Evolutionary conservation across 306 rosid species (phyloP).

Genomic region (Prunus mongolica): DNA sequence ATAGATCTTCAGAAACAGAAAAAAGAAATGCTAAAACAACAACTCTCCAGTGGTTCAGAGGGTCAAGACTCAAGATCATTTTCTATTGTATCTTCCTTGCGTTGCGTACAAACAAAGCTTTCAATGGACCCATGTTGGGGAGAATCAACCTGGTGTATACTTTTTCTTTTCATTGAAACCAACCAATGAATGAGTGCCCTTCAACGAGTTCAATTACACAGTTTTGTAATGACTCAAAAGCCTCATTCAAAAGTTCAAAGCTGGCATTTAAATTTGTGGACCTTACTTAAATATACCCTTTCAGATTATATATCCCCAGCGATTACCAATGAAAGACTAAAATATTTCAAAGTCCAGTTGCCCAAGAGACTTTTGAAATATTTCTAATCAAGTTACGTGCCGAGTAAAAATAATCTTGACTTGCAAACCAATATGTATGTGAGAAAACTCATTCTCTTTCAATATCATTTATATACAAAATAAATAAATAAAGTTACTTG

Average conservation of each 20-base stretch:
- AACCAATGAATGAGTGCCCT: background rate
- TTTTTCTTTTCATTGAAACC: background rate
- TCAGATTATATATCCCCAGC: no score
- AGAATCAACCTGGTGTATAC: background rate
- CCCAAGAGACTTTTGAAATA: background rate
- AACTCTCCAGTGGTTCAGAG: background rate
- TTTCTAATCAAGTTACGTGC: no score
- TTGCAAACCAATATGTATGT: fast-evolving
- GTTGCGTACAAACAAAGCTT: slow-evolving; percentile 13
- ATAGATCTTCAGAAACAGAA: no score
- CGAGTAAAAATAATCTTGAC: fast-evolving
- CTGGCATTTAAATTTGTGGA: background rate
- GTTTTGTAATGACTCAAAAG: background rate
- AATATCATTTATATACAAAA: no score
- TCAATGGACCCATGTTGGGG: background rate
- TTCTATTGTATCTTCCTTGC: background rate
- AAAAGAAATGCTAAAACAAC: background rate
- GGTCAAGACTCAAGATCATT: background rate
- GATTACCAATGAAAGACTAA: no score
- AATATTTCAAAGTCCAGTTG: background rate
- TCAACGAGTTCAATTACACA: background rate
- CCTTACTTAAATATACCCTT: no score
- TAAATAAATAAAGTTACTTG: no score
- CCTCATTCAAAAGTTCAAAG: background rate
- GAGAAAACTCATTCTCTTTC: no score